Conservation (phyloP, 1,284 basidiomycete genomes). For the Acaromyces ingoldii region DNA sequence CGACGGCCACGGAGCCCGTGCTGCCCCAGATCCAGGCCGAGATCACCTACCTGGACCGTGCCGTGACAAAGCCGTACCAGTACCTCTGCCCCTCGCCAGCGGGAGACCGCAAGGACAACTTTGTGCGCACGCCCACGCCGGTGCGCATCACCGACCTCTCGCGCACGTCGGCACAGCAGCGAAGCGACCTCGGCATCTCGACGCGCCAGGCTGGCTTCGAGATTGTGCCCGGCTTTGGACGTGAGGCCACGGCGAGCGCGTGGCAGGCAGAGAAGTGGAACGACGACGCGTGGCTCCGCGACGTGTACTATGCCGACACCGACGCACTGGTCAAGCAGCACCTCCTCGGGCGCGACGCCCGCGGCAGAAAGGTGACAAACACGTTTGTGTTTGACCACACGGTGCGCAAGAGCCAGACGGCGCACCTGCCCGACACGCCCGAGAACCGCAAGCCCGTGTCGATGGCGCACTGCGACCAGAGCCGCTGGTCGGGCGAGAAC, state of each 20-base stretch:
- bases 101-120: constrained; percentile 20
- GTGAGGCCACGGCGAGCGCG: constrained; percentile 9
- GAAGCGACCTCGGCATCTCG: constrained; percentile 19
- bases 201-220: constrained; percentile 31
- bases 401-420: constrained; percentile 25
- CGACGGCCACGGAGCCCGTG: neutral
- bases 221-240: constrained; percentile 29
- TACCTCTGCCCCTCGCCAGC: constrained; percentile 16
- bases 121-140: constrained; percentile 16
- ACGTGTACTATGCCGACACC: constrained; percentile 30
- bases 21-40: constrained; percentile 12
- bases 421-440: constrained; percentile 23
- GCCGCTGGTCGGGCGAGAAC: constrained; percentile 30
- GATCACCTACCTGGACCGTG: constrained; percentile 33
- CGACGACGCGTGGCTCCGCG: constrained; percentile 22
- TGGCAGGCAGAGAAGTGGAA: constrained; percentile 32
- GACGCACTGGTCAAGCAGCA: constrained; percentile 30
- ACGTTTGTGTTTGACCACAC: constrained; percentile 44
- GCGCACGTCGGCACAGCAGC: constrained; percentile 14
- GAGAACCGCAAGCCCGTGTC: constrained; percentile 28
- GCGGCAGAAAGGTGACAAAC: constrained; percentile 26
- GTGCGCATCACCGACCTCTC: constrained; percentile 30
- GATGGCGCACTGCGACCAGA: constrained; percentile 33
- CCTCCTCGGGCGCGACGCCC: no score
- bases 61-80: constrained; percentile 24